Conservation (phyloP, 768 basidiomycete species). For the Hericium coralloides region DNA sequence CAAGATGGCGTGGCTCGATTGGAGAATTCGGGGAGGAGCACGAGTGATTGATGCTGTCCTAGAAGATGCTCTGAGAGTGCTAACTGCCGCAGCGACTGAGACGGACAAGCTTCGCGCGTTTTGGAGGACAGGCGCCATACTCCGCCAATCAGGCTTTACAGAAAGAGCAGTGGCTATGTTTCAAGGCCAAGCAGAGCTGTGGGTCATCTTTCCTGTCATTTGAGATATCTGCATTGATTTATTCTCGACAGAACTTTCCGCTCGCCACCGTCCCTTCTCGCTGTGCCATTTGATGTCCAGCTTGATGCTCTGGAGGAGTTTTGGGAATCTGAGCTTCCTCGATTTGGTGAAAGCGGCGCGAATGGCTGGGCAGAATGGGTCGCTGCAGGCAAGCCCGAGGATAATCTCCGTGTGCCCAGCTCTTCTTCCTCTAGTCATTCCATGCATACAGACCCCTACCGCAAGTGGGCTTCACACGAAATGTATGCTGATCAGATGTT, state of each 20-base stretch:
- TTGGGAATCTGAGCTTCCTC: conserved; percentile 77
- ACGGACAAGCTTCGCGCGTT: conserved; percentile 49
- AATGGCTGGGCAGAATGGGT: conserved; percentile 66
- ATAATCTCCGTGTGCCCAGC: conserved; percentile 2
- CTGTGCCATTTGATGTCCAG: conserved; percentile 35
- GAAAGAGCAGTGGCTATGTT: conserved; percentile 73
- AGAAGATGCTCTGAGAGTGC: conserved; percentile 39
- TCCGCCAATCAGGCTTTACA: conserved; percentile 59
- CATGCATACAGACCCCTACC: conserved; percentile 46
- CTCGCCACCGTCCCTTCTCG: conserved; percentile 36
- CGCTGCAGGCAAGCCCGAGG: conserved; percentile 31
- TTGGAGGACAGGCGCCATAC: conserved; percentile 59
- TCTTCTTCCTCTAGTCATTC: conserved; percentile 17
- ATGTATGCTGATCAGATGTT: conserved; percentile 33
- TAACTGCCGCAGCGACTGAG: conserved; percentile 38
- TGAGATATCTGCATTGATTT: neutral
- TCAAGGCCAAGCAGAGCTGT: conserved; percentile 83
- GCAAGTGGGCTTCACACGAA: conserved; percentile 58
- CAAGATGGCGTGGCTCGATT: conserved; percentile 77
- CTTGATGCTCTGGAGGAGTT: conserved; percentile 65
- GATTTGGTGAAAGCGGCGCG: conserved; percentile 60
- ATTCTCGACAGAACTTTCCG: conserved; percentile 43
- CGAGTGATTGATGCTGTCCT: conserved; percentile 45
- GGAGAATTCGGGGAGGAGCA: conserved; percentile 45
- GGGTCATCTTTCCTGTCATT: conserved; percentile 19